A percentile compares a stretch with the other conserved stretches of the same genome.
Evolutionary conservation across 2,329 filamentous ascomycete genomes (phyloP).

Genomic region (Epicoccum sorghinum): DNA sequence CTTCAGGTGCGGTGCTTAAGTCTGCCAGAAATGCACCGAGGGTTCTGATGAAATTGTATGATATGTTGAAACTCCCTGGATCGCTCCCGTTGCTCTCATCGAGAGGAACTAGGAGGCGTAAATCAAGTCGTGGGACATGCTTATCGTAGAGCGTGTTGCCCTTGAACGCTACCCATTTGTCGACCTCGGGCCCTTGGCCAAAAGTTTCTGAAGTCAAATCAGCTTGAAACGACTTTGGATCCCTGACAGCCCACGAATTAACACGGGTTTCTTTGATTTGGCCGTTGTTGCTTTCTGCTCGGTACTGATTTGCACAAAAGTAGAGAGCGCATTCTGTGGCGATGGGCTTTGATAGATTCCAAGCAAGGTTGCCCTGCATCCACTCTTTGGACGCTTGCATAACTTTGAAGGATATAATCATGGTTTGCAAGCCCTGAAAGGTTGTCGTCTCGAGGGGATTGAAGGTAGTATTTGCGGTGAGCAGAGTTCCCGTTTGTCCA

Average conservation of each 20-base stretch:
- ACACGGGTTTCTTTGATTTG: neutral
- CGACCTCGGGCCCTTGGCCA: neutral
- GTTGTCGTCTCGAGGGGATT: neutral
- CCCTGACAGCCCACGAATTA: constrained; percentile 9
- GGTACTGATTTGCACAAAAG: constrained; percentile 17
- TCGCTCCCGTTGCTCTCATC: neutral
- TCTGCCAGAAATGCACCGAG: neutral
- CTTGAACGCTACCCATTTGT: neutral
- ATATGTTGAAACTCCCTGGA: neutral
- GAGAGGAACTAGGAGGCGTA: neutral
- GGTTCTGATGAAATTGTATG: neutral
- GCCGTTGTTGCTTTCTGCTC: constrained; percentile 4
- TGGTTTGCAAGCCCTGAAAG: constrained; percentile 7
- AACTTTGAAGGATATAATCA: neutral
- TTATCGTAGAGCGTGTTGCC: constrained; percentile 2
- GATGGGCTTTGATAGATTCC: constrained; percentile 5
- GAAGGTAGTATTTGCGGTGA: constrained; percentile 4
- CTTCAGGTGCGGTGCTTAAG: neutral
- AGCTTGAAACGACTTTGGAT: neutral
- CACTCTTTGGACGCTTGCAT: constrained; percentile 11
- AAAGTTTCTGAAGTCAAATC: neutral
- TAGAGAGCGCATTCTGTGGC: constrained; percentile 22
- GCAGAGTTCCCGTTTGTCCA: neutral
- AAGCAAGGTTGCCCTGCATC: neutral
- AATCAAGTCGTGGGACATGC: neutral